Percentiles rank a stretch among this genome's conserved stretches.
These are phyloP conservation scores for Willaertia magna DNA, from an alignment of 208 protist species.

Conservation along the genomic window DNA sequence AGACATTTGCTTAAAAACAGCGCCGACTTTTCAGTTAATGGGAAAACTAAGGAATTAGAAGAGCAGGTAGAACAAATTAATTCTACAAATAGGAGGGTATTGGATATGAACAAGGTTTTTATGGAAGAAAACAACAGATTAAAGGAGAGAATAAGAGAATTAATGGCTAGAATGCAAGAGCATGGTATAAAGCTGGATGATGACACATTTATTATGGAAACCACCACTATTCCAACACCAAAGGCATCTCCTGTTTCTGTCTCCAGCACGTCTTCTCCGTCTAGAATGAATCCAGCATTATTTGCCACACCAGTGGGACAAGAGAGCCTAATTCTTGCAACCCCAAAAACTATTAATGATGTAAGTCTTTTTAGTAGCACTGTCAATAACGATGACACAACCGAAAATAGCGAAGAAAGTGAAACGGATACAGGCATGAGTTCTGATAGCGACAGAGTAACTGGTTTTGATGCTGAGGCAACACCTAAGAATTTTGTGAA, in stretches of 20 bases:
- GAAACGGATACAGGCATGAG: too few species aligned
- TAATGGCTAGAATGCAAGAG: too few species aligned
- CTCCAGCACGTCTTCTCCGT: too few species aligned
- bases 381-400: background rate
- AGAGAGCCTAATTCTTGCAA: background rate
- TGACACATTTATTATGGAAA: too few species aligned
- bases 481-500: too few species aligned
- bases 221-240: too few species aligned
- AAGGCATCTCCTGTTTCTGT: too few species aligned
- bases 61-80: slow-evolving; percentile 3
- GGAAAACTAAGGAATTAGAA: background rate
- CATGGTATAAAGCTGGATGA: too few species aligned
- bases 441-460: too few species aligned
- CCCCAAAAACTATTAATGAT: background rate
- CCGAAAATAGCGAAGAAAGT: background rate
- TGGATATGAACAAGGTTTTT: background rate
- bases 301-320: background rate
- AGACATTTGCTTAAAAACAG: background rate
- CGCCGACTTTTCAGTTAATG: background rate
- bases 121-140: slow-evolving; percentile 6
- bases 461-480: too few species aligned
- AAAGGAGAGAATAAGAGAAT: background rate
- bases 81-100: background rate
- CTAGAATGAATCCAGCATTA: too few species aligned
- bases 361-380: background rate